These are phyloP conservation scores for Penicillium sp. DNA, from an alignment of 2,329 filamentous ascomycete genomes.

Conservation along the genomic window DNA sequence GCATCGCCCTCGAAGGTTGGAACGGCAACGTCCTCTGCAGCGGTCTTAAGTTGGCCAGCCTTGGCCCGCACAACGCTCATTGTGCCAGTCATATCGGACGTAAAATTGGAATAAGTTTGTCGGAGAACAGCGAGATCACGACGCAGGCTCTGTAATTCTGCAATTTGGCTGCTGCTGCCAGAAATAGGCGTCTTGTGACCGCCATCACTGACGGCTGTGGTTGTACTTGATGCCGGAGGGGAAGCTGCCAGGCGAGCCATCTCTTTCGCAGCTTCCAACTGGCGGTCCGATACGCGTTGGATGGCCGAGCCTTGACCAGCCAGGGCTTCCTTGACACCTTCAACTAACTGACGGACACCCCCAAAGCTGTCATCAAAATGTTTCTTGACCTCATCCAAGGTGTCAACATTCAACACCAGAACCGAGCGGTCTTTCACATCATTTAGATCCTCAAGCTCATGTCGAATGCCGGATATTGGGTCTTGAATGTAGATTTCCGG, in stretches of 20 bases:
- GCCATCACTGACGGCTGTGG: conserved; percentile 23
- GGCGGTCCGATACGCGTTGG: conserved; percentile 80
- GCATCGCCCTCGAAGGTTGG: conserved; percentile 67
- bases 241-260: conserved; percentile 61
- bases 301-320: conserved; percentile 77
- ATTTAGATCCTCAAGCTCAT: conserved; percentile 86
- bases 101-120: conserved; percentile 88
- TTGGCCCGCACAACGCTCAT: conserved; percentile 80
- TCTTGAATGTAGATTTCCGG: conserved; percentile 99
- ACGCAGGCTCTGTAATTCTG: conserved; percentile 73
- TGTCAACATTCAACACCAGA: conserved; percentile 87
- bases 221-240: conserved; percentile 32
- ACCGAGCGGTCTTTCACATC: conserved; percentile 95
- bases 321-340: conserved; percentile 75
- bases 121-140: conserved; percentile 85
- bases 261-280: conserved; percentile 83
- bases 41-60: conserved; percentile 71
- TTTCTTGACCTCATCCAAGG: conserved; percentile 89
- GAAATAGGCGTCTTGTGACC: conserved; percentile 24
- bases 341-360: conserved; percentile 72
- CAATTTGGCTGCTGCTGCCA: conserved; percentile 57
- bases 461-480: conserved; percentile 87
- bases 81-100: conserved; percentile 77
- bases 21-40: conserved; percentile 63
- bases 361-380: conserved; percentile 91